phyloP scores from a whole-genome alignment of 2,329 filamentous ascomycete genomes.

The Leptographium radiaticola region DNA sequence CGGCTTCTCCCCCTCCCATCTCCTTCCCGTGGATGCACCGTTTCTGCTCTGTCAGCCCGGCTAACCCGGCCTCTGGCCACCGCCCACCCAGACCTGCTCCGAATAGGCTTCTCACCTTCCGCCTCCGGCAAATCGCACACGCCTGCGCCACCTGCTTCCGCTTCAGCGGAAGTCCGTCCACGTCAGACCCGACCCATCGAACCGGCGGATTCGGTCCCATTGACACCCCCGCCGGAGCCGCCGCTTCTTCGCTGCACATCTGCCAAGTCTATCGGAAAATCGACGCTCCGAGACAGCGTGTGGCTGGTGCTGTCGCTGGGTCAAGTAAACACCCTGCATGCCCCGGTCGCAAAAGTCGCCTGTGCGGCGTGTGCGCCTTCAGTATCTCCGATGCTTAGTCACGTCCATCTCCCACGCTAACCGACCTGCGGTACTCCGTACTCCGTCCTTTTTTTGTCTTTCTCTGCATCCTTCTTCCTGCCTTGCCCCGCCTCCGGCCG shows the following conservation, averaged over 20 bases:
- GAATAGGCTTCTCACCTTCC: constrained; percentile 28
- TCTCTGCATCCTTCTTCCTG: no score
- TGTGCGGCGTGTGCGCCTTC: not conserved
- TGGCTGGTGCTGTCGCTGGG: no score
- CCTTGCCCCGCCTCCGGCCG: no score
- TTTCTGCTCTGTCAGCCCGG: constrained; percentile 15
- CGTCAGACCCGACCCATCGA: constrained; percentile 44
- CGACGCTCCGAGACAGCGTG: no score
- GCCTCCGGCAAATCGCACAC: constrained; percentile 39
- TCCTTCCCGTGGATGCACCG: constrained; percentile 27
- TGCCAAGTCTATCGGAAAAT: not conserved
- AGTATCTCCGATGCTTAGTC: no score
- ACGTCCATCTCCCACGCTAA: no score
- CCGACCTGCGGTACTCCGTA: no score
- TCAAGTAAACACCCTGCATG: no score
- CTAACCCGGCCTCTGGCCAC: not conserved
- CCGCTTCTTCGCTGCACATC: not conserved
- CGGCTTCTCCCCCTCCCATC: not conserved
- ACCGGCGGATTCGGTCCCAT: constrained; percentile 18
- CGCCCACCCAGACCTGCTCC: not conserved
- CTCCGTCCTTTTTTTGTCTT: no score
- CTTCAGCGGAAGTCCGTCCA: constrained; percentile 41
- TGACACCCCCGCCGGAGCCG: not conserved
- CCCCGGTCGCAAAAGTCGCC: not conserved
- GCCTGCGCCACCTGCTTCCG: constrained; percentile 46